Percentiles rank a stretch among this genome's conserved stretches.
phyloP scores from a whole-genome alignment of 768 basidiomycete species.

The Termitomyces bulborhizus region DNA sequence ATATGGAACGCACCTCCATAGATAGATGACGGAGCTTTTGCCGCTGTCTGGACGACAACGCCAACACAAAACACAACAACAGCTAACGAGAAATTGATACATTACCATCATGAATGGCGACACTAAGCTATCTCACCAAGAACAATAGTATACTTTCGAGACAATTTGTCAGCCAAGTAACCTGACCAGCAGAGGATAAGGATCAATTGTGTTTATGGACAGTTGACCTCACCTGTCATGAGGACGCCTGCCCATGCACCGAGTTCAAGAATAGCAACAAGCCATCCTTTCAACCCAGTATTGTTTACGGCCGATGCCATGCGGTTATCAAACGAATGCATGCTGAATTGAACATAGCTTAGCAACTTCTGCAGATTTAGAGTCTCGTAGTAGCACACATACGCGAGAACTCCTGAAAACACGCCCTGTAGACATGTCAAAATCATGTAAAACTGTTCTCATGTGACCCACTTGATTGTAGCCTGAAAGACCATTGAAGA shows the following conservation, averaged over 20 bases:
- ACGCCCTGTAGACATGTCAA: conserved; percentile 43
- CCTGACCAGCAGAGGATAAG: conserved; percentile 19
- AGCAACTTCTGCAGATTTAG: background rate
- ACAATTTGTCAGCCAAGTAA: conserved; percentile 65
- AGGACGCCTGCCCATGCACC: conserved; percentile 77
- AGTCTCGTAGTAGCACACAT: background rate
- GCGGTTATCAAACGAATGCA: conserved; percentile 44
- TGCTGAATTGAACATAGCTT: conserved; percentile 21
- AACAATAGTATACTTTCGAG: conserved; percentile 67
- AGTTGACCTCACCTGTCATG: conserved; percentile 40
- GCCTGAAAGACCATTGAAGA: conserved; percentile 26
- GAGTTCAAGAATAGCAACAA: conserved; percentile 69
- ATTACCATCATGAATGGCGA: background rate
- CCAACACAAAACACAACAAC: conserved; percentile 61
- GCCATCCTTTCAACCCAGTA: conserved; percentile 56
- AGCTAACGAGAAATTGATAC: conserved; percentile 29
- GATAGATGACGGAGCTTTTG: conserved; percentile 52
- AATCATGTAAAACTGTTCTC: background rate
- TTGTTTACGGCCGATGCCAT: conserved; percentile 53
- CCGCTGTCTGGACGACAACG: conserved; percentile 67
- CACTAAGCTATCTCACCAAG: conserved; percentile 31
- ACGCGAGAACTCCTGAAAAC: conserved; percentile 71
- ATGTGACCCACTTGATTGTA: conserved; percentile 50
- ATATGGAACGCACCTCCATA: conserved; percentile 40
- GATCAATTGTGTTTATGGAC: background rate